A percentile compares a stretch with the other conserved stretches of the same genome.
Evolutionary conservation across 305 asterid genomes (phyloP).

Genomic region (Fraxinus velutina): DNA sequence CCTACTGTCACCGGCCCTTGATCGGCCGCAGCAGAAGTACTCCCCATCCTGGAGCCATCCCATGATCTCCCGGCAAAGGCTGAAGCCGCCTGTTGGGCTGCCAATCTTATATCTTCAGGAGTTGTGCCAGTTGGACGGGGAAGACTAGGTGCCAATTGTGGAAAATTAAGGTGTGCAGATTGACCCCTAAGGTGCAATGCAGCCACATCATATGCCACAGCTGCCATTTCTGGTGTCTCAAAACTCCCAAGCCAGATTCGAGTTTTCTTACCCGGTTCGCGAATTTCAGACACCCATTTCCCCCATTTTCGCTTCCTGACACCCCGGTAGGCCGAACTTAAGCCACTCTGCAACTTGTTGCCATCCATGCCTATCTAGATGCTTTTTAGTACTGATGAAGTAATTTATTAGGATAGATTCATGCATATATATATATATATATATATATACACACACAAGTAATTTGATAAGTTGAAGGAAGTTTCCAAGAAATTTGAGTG

Average conservation of each 20-base stretch:
- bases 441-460: neutral
- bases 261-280: constrained; percentile 54
- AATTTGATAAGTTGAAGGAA: constrained; percentile 10
- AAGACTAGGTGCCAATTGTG: constrained; percentile 22
- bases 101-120: constrained; percentile 34
- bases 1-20: constrained; percentile 25
- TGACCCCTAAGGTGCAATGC: constrained; percentile 43
- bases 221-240: constrained; percentile 50
- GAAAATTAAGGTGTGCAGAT: constrained; percentile 47
- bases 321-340: constrained; percentile 29
- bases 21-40: neutral
- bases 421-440: neutral
- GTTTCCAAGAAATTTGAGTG: constrained; percentile 11
- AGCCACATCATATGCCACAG: constrained; percentile 55
- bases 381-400: neutral
- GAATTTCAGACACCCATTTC: constrained; percentile 57
- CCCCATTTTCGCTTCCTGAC: constrained; percentile 56
- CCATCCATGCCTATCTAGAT: neutral
- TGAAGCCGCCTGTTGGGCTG: constrained; percentile 48
- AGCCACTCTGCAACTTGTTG: constrained; percentile 10
- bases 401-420: neutral
- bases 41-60: neutral
- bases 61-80: constrained; percentile 13
- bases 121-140: constrained; percentile 35
- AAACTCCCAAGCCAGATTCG: constrained; percentile 65